Percentiles rank a stretch among this genome's conserved stretches.
These are phyloP conservation scores for Anisodus tanguticus DNA, from an alignment of 257 asterid species.

Conservation along the genomic window DNA sequence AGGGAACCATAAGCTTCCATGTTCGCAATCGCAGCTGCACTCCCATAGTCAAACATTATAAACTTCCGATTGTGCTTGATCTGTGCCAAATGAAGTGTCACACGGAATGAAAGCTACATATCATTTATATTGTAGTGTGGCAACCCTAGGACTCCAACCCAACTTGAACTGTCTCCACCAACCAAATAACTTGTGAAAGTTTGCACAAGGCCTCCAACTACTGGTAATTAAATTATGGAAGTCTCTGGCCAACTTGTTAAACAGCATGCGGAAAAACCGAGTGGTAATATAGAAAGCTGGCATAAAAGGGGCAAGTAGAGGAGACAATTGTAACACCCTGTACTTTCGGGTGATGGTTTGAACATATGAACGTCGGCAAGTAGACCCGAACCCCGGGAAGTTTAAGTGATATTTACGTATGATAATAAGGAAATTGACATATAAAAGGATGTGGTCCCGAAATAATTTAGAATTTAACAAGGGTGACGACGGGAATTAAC, in stretches of 20 bases:
- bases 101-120: conserved; percentile 90
- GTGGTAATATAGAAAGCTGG: conserved; percentile 97
- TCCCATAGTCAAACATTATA: conserved; percentile 84
- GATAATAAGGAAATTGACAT: too few species aligned
- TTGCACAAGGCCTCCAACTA: conserved; percentile 95
- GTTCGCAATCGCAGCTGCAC: conserved; percentile 61
- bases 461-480: too few species aligned
- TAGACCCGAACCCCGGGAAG: too few species aligned
- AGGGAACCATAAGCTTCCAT: conserved; percentile 75
- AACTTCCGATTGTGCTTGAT: conserved; percentile 76
- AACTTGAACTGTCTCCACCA: conserved; percentile 98
- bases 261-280: conserved; percentile 85
- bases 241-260: conserved; percentile 90
- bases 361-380: too few species aligned
- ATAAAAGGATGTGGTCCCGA: too few species aligned
- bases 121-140: conserved; percentile 98
- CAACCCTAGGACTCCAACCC: conserved; percentile 86
- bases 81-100: conserved; percentile 89
- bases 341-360: too few species aligned
- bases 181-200: conserved; percentile 89
- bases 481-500: too few species aligned
- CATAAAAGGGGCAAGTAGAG: conserved; percentile 59
- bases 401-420: too few species aligned
- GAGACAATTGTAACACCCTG: conserved; percentile 61
- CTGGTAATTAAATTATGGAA: conserved; percentile 94